These are phyloP conservation scores for Nepenthes gracilis DNA, from an alignment of 148 eudicot species.

Conservation along the genomic window DNA sequence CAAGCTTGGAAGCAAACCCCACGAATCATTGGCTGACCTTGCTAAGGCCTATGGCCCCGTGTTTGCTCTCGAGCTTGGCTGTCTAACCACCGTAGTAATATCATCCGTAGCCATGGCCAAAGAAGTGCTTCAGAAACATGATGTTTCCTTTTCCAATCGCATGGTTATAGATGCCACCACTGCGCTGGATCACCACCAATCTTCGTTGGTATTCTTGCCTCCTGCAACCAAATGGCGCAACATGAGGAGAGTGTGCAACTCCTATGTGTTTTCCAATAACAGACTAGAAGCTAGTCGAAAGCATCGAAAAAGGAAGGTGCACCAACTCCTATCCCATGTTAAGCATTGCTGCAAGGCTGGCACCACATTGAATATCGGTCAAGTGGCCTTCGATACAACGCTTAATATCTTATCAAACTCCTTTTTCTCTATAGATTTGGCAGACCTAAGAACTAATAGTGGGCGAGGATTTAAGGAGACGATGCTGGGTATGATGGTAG, in stretches of 20 bases:
- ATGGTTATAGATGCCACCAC: no score
- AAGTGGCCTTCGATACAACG: conserved; percentile 19
- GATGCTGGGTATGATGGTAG: conserved; percentile 24
- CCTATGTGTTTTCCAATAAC: conserved; percentile 6
- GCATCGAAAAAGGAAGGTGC: not conserved
- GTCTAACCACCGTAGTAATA: no score
- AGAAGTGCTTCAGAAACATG: no score
- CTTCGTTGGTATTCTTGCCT: no score
- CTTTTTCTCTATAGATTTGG: conserved; percentile 40
- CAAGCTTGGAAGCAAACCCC: no score
- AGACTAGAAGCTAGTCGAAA: conserved; percentile 13
- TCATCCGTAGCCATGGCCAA: no score
- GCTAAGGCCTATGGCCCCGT: no score
- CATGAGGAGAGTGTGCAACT: conserved; percentile 9
- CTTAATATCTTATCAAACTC: conserved; percentile 25
- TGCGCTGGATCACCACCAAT: no score
- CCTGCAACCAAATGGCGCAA: no score
- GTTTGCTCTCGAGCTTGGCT: no score
- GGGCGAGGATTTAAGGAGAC: conserved; percentile 25
- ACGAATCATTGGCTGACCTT: no score
- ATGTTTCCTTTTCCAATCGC: no score
- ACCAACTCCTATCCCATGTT: conserved; percentile 3
- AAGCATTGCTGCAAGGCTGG: not conserved
- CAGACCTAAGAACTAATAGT: conserved; percentile 21
- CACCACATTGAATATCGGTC: conserved; percentile 32